These are phyloP conservation scores for Vitis rupestris DNA, from an alignment of 164 flowering plant genomes.

Conservation along the genomic window DNA sequence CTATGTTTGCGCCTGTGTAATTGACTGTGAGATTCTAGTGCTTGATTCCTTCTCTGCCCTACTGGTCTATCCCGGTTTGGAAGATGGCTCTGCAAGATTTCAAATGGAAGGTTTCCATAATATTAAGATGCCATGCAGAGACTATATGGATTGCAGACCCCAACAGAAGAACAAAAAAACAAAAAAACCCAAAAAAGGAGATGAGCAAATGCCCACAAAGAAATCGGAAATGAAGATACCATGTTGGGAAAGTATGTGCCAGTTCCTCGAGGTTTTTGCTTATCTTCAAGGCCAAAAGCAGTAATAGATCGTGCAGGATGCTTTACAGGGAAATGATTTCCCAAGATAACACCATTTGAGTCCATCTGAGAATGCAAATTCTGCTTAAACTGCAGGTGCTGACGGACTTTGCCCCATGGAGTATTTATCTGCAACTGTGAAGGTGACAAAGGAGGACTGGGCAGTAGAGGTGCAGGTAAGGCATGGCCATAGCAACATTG, in stretches of 20 bases:
- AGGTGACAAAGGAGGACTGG: slow-evolving; percentile 20
- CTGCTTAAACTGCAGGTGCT: slow-evolving; percentile 10
- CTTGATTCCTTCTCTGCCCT: slow-evolving; percentile 14
- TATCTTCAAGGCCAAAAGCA: slow-evolving; percentile 16
- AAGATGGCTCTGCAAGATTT: slow-evolving; percentile 18
- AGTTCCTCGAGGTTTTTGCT: slow-evolving; percentile 28
- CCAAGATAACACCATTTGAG: neutral
- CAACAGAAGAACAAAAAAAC: neutral
- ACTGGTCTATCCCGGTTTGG: slow-evolving; percentile 8
- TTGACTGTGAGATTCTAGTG: slow-evolving; percentile 6
- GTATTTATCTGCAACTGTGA: slow-evolving; percentile 11
- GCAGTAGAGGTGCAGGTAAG: slow-evolving; percentile 14
- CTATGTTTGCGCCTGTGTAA: slow-evolving; percentile 4
- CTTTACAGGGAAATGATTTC: slow-evolving; percentile 6
- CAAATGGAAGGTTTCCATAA: neutral
- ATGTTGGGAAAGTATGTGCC: slow-evolving; percentile 34
- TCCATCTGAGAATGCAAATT: slow-evolving; percentile 7
- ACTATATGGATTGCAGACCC: neutral
- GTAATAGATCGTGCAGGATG: neutral
- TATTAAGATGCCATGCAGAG: no score
- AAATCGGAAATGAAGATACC: slow-evolving; percentile 15
- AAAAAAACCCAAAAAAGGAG: neutral
- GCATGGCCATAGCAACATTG: slow-evolving; percentile 32
- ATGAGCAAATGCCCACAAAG: neutral
- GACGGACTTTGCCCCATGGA: slow-evolving; percentile 18